Evolutionary conservation across 352 stramenopile genomes (phyloP).

Genomic region (Peronospora farinosa): DNA sequence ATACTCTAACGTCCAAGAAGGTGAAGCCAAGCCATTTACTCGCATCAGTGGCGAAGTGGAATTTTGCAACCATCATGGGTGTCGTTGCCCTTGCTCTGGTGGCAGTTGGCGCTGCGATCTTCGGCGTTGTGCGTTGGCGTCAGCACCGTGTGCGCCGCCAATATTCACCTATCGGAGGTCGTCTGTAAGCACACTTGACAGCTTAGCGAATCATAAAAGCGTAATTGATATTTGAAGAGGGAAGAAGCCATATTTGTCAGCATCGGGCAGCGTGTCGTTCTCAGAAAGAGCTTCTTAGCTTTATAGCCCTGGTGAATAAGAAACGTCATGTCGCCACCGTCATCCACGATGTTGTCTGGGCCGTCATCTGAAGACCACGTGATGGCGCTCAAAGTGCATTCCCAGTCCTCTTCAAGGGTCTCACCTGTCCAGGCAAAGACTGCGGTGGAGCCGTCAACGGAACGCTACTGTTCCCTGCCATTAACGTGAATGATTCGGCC

Average conservation of each 20-base stretch:
- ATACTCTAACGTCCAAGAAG: slow-evolving; percentile 3
- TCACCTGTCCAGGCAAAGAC: slow-evolving; percentile 99
- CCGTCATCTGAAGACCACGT: slow-evolving; percentile 95
- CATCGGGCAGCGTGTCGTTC: slow-evolving; percentile 91
- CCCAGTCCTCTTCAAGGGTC: slow-evolving; percentile 97
- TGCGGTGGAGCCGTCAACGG: slow-evolving; percentile 89
- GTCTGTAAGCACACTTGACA: slow-evolving; percentile 19
- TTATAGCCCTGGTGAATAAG: slow-evolving; percentile 98
- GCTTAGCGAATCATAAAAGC: not conserved
- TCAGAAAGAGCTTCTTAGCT: slow-evolving; percentile 92
- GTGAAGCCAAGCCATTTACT: slow-evolving; percentile 22
- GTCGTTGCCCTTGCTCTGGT: slow-evolving; percentile 17
- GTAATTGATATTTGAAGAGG: not conserved
- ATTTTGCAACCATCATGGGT: slow-evolving; percentile 23
- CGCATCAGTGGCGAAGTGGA: slow-evolving; percentile 28
- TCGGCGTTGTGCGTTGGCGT: slow-evolving; percentile 30
- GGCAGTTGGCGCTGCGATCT: slow-evolving; percentile 19
- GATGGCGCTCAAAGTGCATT: slow-evolving; percentile 96
- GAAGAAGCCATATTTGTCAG: slow-evolving; percentile 20
- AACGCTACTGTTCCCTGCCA: slow-evolving; percentile 94
- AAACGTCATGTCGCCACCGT: slow-evolving; percentile 98
- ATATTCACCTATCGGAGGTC: slow-evolving; percentile 44
- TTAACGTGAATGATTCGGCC: slow-evolving; percentile 99
- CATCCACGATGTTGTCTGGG: slow-evolving; percentile 97
- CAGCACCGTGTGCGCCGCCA: slow-evolving; percentile 30